Conservation (phyloP, 1,139 yeast species). For the Schizosaccharomyces versatilis region DNA sequence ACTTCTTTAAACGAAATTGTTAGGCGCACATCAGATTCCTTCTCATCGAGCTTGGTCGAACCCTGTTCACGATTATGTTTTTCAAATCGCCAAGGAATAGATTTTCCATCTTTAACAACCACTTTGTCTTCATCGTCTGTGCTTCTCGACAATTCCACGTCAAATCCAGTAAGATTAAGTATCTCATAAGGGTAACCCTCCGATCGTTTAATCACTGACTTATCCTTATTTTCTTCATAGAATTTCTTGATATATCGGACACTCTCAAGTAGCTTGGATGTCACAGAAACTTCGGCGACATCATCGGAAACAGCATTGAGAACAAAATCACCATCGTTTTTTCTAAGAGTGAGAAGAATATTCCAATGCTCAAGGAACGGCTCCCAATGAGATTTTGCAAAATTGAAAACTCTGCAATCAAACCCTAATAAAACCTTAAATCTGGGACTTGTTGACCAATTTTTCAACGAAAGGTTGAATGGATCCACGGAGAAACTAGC, state of each 20-base stretch:
- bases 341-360: slow-evolving; percentile 47
- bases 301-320: background rate
- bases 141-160: background rate
- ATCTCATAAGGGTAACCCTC: background rate
- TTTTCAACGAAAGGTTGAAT: slow-evolving; percentile 46
- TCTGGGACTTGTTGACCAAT: slow-evolving; percentile 76
- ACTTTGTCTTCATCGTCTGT: too few species aligned
- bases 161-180: background rate
- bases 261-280: background rate
- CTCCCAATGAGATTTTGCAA: slow-evolving; percentile 89
- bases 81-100: background rate
- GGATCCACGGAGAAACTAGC: slow-evolving; percentile 60
- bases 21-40: background rate
- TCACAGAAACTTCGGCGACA: background rate
- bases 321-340: slow-evolving; percentile 11
- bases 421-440: slow-evolving; percentile 52
- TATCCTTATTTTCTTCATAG: background rate
- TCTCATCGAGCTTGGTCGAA: background rate
- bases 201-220: background rate
- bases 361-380: slow-evolving; percentile 84
- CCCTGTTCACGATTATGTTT: background rate
- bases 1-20: slow-evolving; percentile 19
- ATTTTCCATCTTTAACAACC: background rate
- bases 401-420: slow-evolving; percentile 62
- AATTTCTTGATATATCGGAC: background rate